Percentiles rank a stretch among this genome's conserved stretches.
Evolutionary conservation across 139 green algal species (phyloP).

Genomic region (Micractinium sp.): DNA sequence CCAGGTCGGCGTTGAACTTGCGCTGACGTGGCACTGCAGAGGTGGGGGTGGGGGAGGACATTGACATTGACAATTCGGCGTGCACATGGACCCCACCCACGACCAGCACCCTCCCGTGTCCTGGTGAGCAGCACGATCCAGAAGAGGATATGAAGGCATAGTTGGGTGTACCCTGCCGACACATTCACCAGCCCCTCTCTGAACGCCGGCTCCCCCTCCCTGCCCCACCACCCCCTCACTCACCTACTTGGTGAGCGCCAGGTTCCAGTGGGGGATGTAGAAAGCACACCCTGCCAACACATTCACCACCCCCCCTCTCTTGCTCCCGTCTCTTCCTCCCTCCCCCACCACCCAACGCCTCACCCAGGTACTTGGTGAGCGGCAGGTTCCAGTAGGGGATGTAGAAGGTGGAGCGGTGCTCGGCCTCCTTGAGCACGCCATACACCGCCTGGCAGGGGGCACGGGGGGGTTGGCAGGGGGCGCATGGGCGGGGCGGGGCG

Average conservation of each 20-base stretch:
- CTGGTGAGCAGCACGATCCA: constrained; percentile 84
- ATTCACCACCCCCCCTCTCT: background rate
- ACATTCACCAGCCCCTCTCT: background rate
- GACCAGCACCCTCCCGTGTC: no score
- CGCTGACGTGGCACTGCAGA: constrained; percentile 76
- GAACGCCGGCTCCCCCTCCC: no score
- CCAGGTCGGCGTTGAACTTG: constrained; percentile 80
- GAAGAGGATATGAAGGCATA: constrained; percentile 99
- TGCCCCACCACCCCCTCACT: constrained; percentile 36
- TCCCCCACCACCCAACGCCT: background rate
- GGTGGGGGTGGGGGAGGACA: no score
- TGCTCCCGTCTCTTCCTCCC: background rate
- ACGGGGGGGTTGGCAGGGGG: background rate
- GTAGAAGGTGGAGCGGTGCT: constrained; percentile 99
- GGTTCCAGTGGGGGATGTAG: constrained; percentile 99
- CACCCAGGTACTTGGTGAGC: constrained; percentile 62
- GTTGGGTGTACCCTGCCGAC: no score
- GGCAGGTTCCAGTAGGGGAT: constrained; percentile 97
- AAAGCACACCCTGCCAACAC: constrained; percentile 63
- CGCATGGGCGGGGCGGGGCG: no score
- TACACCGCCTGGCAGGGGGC: constrained; percentile 88
- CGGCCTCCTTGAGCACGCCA: constrained; percentile 95
- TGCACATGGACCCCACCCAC: no score
- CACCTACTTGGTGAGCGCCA: constrained; percentile 59
- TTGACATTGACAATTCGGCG: no score